Evolutionary conservation across 1,139 yeast genomes (phyloP).

Genomic region (Candida sp.): DNA sequence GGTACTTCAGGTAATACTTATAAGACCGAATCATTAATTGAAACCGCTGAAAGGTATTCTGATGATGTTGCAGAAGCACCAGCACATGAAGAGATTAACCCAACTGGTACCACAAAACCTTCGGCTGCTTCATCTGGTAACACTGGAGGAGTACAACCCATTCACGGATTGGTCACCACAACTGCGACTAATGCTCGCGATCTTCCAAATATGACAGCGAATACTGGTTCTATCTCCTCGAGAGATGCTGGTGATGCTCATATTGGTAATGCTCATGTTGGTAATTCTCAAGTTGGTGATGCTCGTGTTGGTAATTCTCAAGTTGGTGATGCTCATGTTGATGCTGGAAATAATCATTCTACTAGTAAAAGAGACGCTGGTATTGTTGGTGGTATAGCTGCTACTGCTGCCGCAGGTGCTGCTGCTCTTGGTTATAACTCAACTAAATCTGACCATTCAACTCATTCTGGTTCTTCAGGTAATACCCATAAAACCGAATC

Average conservation of each 20-base stretch:
- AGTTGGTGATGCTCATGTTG: too few species aligned
- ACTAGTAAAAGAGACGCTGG: background rate
- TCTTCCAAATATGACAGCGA: background rate
- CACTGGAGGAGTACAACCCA: slow-evolving; percentile 2
- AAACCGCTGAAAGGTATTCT: background rate
- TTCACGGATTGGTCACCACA: background rate
- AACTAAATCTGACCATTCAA: background rate
- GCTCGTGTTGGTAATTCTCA: too few species aligned
- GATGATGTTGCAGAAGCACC: slow-evolving; percentile 6
- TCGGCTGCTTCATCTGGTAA: slow-evolving; percentile 1
- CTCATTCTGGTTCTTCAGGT: slow-evolving; percentile 2
- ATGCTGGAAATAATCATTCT: too few species aligned
- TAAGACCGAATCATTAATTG: slow-evolving; percentile 4
- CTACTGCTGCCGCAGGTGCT: slow-evolving; percentile 10
- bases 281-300: too few species aligned
- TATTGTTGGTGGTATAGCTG: background rate
- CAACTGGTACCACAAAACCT: background rate
- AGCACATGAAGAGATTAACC: background rate
- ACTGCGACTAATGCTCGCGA: background rate
- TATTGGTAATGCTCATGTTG: too few species aligned
- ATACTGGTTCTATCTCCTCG: background rate
- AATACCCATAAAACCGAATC: slow-evolving; percentile 10
- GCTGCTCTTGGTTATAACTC: slow-evolving; percentile 10
- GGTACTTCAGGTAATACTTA: background rate
- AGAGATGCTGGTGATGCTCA: background rate